A percentile compares a stretch with the other conserved stretches of the same genome.
These are phyloP conservation scores for Simplicillium aogashimaense DNA, from an alignment of 2,329 filamentous ascomycete species.

Conservation along the genomic window DNA sequence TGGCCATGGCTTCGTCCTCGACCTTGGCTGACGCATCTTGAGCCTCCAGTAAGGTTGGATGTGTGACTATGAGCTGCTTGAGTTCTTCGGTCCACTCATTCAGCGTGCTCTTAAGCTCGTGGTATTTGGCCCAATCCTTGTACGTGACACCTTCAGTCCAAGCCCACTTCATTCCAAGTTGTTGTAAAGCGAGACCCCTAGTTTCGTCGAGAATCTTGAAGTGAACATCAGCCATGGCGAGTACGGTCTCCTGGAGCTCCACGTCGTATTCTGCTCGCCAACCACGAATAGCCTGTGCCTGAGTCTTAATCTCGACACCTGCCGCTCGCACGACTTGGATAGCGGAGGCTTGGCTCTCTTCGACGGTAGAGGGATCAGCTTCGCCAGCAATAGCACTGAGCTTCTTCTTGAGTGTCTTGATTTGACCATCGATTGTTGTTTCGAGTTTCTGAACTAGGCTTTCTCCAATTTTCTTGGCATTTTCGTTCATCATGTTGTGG, in stretches of 20 bases:
- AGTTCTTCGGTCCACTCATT: constrained; percentile 79
- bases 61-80: constrained; percentile 62
- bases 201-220: constrained; percentile 76
- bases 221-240: constrained; percentile 66
- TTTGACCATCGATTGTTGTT: constrained; percentile 51
- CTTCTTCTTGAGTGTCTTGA: constrained; percentile 54
- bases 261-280: constrained; percentile 68
- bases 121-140: constrained; percentile 94
- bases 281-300: constrained; percentile 64
- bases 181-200: constrained; percentile 74
- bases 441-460: constrained; percentile 60
- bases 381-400: constrained; percentile 56
- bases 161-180: constrained; percentile 90
- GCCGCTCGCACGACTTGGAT: constrained; percentile 49
- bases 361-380: constrained; percentile 24
- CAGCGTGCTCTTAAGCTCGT: constrained; percentile 74
- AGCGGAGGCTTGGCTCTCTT: constrained; percentile 31
- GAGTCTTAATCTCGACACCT: constrained; percentile 64
- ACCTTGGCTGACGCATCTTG: constrained; percentile 58
- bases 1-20: constrained; percentile 69
- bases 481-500: constrained; percentile 46
- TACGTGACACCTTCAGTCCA: constrained; percentile 95
- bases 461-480: constrained; percentile 56
- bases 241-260: constrained; percentile 59
- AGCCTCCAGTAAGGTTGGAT: constrained; percentile 60